These are phyloP conservation scores for Thraustochytrium striatum DNA, from an alignment of 352 stramenopile genomes.

Conservation along the genomic window DNA sequence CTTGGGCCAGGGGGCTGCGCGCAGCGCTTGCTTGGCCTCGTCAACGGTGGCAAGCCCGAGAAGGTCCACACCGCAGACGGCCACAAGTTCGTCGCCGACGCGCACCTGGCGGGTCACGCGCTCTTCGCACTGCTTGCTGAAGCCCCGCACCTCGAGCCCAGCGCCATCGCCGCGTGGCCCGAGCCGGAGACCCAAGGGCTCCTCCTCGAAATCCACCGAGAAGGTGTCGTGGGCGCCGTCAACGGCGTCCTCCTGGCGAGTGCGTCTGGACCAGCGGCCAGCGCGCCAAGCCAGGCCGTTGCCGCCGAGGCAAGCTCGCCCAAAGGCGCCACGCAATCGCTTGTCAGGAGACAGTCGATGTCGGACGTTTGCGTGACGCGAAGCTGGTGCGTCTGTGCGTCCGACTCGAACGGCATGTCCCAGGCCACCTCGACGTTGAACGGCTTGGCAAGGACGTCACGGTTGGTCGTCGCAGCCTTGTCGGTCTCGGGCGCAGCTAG, in stretches of 20 bases:
- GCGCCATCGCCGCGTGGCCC: neutral
- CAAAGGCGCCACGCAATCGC: too few relatives aligned
- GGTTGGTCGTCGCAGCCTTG: neutral
- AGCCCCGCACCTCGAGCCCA: slow-evolving; percentile 9
- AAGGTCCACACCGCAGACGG: neutral
- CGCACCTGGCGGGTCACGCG: neutral
- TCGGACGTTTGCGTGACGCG: neutral
- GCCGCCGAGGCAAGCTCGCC: too few relatives aligned
- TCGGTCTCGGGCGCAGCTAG: neutral
- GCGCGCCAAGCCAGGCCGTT: too few relatives aligned
- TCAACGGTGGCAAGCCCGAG: neutral
- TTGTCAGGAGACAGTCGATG: too few relatives aligned
- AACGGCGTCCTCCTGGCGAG: neutral
- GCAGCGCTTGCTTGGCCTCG: neutral
- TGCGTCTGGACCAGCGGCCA: too few relatives aligned
- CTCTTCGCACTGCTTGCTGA: slow-evolving; percentile 38
- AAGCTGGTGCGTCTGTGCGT: slow-evolving; percentile 1
- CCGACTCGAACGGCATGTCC: neutral
- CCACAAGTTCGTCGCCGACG: neutral
- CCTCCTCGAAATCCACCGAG: neutral
- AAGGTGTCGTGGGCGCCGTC: neutral
- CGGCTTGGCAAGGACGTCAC: neutral
- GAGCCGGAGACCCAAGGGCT: slow-evolving; percentile 19
- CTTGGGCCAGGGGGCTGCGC: slow-evolving; percentile 1
- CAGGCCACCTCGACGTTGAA: slow-evolving; percentile 2